Conservation (phyloP, 108 stramenopile species). For the Aurantiochytrium sp. region DNA sequence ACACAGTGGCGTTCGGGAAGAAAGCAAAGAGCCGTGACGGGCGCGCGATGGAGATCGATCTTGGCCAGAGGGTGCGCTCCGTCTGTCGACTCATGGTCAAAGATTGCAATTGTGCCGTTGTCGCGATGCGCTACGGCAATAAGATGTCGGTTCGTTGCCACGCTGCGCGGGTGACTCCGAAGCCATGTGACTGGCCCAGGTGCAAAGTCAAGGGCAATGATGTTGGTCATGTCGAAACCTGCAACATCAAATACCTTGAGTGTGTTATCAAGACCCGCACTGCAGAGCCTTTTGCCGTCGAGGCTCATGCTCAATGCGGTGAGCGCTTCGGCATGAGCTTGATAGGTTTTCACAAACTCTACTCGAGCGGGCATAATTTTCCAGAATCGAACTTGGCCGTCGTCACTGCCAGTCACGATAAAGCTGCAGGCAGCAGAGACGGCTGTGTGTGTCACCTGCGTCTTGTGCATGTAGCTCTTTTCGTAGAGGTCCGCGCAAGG, state of each 20-base stretch:
- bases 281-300: conserved; percentile 69
- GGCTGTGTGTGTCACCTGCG: conserved; percentile 66
- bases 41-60: conserved; percentile 62
- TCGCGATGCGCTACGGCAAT: conserved; percentile 34
- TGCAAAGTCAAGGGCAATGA: conserved; percentile 49
- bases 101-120: conserved; percentile 31
- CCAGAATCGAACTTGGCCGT: conserved; percentile 98
- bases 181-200: neutral
- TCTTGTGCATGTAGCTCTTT: conserved; percentile 79
- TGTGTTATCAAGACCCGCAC: conserved; percentile 68
- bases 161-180: neutral
- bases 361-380: conserved; percentile 65
- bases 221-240: conserved; percentile 76
- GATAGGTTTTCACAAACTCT: conserved; percentile 95
- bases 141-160: neutral
- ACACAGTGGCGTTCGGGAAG: conserved; percentile 52
- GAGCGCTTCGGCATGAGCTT: conserved; percentile 72
- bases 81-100: conserved; percentile 49
- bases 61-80: conserved; percentile 49
- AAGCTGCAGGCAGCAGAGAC: conserved; percentile 69
- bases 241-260: conserved; percentile 93
- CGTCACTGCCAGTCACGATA: conserved; percentile 71
- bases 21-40: conserved; percentile 69
- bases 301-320: conserved; percentile 43
- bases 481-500: conserved; percentile 44